Evolutionary conservation across 1,139 yeast genomes (phyloP).

Genomic region (Scheffersomyces lignicola): DNA sequence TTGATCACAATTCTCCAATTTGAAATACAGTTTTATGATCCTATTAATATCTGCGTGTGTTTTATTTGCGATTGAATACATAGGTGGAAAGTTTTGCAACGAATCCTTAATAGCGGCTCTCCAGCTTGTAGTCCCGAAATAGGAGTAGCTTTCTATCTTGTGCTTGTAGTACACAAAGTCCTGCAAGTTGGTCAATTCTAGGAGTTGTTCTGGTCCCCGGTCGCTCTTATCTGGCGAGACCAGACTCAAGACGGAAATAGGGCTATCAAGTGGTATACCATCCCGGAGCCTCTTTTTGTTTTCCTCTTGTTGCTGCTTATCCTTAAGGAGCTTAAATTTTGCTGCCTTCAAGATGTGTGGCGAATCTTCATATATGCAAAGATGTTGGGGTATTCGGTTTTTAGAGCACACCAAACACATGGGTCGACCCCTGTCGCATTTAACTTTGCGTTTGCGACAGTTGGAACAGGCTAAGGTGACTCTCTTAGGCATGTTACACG

Average conservation of each 20-base stretch:
- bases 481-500: constrained; percentile 7
- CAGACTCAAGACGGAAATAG: no score
- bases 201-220: no score
- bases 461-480: constrained; percentile 24
- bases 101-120: neutral
- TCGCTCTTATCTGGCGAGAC: no score
- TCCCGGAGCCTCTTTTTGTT: no score
- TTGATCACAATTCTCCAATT: neutral
- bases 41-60: neutral
- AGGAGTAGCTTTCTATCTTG: constrained; percentile 1
- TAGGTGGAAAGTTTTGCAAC: neutral
- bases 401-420: constrained; percentile 9
- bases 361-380: constrained; percentile 3
- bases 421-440: constrained; percentile 24
- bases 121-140: constrained; percentile 3
- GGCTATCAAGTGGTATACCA: no score
- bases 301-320: neutral
- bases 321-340: neutral
- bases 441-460: constrained; percentile 30
- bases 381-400: constrained; percentile 6
- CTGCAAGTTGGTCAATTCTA: neutral
- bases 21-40: neutral
- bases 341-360: constrained; percentile 4
- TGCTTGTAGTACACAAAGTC: constrained; percentile 2
- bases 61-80: neutral